These are phyloP conservation scores for Alternaria arborescens DNA, from an alignment of 2,329 filamentous ascomycete genomes.

Conservation along the genomic window DNA sequence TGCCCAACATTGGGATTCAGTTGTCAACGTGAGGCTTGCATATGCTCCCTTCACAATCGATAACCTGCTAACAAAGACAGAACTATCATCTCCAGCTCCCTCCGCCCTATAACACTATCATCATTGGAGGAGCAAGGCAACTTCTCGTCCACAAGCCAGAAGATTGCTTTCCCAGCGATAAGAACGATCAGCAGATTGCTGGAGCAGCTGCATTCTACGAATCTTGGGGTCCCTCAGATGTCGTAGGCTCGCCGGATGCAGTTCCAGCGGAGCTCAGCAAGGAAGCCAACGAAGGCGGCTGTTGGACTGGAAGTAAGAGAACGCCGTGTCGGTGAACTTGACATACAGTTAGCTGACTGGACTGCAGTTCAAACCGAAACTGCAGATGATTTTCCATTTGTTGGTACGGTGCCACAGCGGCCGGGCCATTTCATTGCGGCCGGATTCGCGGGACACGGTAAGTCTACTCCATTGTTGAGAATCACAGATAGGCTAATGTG, in stretches of 20 bases:
- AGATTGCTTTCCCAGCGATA: slow-evolving; percentile 8
- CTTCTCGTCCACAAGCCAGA: slow-evolving; percentile 14
- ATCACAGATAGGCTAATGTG: not conserved
- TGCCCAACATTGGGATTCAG: slow-evolving; percentile 20
- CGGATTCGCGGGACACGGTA: slow-evolving; percentile 21
- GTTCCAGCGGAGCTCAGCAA: slow-evolving; percentile 10
- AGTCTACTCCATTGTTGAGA: not conserved
- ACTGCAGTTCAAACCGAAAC: slow-evolving; percentile 6
- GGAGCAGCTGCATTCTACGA: slow-evolving; percentile 16
- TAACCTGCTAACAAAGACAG: slow-evolving; percentile 1
- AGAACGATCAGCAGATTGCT: slow-evolving; percentile 13
- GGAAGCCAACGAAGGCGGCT: slow-evolving; percentile 12
- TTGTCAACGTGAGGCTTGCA: slow-evolving; percentile 14
- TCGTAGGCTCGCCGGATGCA: slow-evolving; percentile 9
- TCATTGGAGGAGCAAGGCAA: slow-evolving; percentile 20
- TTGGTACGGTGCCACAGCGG: slow-evolving; percentile 14
- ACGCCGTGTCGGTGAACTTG: not conserved
- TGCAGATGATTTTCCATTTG: slow-evolving; percentile 19
- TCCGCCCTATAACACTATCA: slow-evolving; percentile 20
- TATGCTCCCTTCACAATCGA: not conserved
- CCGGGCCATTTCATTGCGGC: slow-evolving; percentile 16
- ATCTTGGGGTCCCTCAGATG: slow-evolving; percentile 17
- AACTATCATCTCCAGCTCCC: slow-evolving; percentile 22
- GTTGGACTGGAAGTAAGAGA: slow-evolving; percentile 19
- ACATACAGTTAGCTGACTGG: not conserved